Percentiles rank a stretch among this genome's conserved stretches.
Conservation (phyloP, 2,329 filamentous ascomycete species). For the Diplodia sapinea region DNA sequence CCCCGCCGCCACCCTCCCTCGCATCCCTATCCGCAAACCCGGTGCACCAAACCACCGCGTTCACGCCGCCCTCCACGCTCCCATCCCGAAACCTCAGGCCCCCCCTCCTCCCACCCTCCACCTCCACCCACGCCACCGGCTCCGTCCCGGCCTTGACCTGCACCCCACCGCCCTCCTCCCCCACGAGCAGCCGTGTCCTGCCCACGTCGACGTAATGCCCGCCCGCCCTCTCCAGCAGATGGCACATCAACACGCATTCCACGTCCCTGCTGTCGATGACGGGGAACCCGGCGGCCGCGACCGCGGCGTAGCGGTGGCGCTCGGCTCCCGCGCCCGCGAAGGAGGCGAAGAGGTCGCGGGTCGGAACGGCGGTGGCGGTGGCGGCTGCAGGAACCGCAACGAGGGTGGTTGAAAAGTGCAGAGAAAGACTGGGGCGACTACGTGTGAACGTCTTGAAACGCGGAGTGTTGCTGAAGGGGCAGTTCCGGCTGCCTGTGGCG, state of each 20-base stretch:
- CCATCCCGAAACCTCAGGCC: conserved; percentile 54
- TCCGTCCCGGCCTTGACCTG: conserved; percentile 43
- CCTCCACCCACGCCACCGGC: conserved; percentile 46
- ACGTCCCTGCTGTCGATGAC: too few species aligned
- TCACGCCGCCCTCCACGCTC: conserved; percentile 47
- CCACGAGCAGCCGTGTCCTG: conserved; percentile 49
- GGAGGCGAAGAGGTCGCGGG: conserved; percentile 36
- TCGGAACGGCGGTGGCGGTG: too few species aligned
- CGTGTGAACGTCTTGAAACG: too few species aligned
- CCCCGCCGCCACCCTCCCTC: conserved; percentile 35
- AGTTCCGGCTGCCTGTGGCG: too few species aligned
- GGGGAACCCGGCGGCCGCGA: conserved; percentile 51
- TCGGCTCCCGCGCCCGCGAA: too few species aligned
- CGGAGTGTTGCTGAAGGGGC: too few species aligned
- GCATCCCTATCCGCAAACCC: conserved; percentile 53
- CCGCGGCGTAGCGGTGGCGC: conserved; percentile 49
- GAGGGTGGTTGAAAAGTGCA: too few species aligned
- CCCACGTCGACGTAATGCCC: conserved; percentile 59
- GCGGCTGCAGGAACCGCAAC: too few species aligned
- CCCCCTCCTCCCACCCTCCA: too few species aligned
- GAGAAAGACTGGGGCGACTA: too few species aligned
- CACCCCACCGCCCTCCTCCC: conserved; percentile 42
- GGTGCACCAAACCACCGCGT: conserved; percentile 56
- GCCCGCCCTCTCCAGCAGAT: conserved; percentile 48
- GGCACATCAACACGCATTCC: conserved; percentile 41